Evolutionary conservation across 148 eudicot genomes (phyloP), one percentile per base, ranked within the genome.

Genomic region (Linanthus parryae): DNA sequence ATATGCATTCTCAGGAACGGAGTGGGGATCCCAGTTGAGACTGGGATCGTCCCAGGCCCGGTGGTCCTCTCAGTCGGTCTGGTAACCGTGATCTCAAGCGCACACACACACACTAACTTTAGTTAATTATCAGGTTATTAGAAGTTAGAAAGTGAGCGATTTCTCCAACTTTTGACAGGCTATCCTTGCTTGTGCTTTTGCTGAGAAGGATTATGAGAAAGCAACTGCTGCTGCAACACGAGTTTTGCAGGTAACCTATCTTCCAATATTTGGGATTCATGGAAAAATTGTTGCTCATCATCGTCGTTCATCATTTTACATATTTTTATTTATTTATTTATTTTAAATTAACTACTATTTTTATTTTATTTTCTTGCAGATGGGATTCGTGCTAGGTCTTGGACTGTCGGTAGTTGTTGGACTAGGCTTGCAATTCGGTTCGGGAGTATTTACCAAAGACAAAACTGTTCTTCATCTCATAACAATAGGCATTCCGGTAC

Each of bases 171-270:
- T n/a, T n/a, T n/a, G n/a, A n/a, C 47, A 92, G 96, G 99, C 99
- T 29, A 84, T 94, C 54, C 79, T 94, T 63, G 99, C 99, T 13
- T 64, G 88, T 72, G 85, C 99, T 53, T 94, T 94, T 82, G 96
- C 96, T 54, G 96, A 94, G 75, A 84, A 94, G 62, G 72, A 94
- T 38, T 76, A 87, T 29, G 64, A 70, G 30, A 82, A 82, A 71
- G 95, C 95, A 53, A 74, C 76, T 20, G 78, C 87, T 23, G 73
- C 84, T 45, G 99, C 96, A 46, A 34, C 82, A 7, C 68, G 99
- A 65, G 99, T 94, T 25, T 57, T 88, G 51, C 98, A 86, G 94
- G 97, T 89, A 53, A n/a, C n/a, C n/a, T n/a, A n/a, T n/a, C n/a
- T n/a, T n/a, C n/a, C n/a, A n/a, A n/a, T n/a, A n/a, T n/a, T n/a